phyloP scores from a whole-genome alignment of 2,329 filamentous ascomycete species.

The Phialophora expanda region DNA sequence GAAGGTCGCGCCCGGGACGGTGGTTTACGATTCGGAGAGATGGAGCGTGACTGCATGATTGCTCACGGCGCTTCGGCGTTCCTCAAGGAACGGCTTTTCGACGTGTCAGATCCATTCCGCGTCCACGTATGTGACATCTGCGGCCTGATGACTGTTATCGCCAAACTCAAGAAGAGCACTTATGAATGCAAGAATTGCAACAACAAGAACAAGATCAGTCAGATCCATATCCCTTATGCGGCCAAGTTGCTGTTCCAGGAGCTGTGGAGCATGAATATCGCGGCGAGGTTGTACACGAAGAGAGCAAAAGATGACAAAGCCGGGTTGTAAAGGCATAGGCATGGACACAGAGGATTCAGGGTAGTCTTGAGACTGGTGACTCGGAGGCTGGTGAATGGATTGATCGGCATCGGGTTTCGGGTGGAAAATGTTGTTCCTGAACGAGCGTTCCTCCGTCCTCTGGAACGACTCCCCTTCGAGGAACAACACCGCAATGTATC shows the following conservation, averaged over 20 bases:
- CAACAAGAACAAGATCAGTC: constrained; percentile 98
- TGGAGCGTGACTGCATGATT: constrained; percentile 99
- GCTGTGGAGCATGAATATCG: constrained; percentile 97
- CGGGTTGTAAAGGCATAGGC: not conserved
- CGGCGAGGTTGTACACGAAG: constrained; percentile 94
- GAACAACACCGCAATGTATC: not conserved
- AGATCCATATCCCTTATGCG: constrained; percentile 96
- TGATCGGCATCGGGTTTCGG: not conserved
- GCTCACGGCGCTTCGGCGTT: constrained; percentile 97
- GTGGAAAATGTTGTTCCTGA: not conserved
- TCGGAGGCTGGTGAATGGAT: not conserved
- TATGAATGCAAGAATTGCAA: constrained; percentile 98
- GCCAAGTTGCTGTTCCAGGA: constrained; percentile 99
- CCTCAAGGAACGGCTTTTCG: constrained; percentile 95
- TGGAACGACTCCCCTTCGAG: not conserved
- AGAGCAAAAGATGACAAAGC: constrained; percentile 15
- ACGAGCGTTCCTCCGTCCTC: not conserved
- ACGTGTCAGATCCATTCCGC: constrained; percentile 96
- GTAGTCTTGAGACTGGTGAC: not conserved
- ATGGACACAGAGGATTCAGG: not conserved
- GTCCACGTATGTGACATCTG: constrained; percentile 99
- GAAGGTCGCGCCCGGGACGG: constrained; percentile 98
- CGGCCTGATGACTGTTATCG: constrained; percentile 97
- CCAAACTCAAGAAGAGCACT: constrained; percentile 90
- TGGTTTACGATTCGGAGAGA: constrained; percentile 98